Conservation (phyloP, 2,329 filamentous ascomycete genomes). For the Cryphonectria carpinicola region DNA sequence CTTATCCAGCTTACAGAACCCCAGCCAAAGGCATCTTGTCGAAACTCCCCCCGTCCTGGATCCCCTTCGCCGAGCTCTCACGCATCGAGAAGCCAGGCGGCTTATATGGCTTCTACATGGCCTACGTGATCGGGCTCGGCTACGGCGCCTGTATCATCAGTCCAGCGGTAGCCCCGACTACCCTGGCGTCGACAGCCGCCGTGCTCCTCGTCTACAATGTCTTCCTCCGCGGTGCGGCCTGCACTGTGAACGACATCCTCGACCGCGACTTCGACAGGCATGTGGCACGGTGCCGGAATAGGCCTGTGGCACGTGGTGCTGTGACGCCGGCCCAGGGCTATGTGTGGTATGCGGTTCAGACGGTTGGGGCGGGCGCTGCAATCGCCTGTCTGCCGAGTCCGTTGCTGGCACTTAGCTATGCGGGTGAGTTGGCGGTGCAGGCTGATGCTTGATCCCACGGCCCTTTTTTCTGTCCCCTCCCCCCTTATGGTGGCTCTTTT, state of each 20-base stretch:
- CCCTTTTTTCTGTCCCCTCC: neutral
- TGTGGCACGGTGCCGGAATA: conserved; percentile 50
- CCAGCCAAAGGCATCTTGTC: neutral
- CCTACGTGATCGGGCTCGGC: conserved; percentile 31
- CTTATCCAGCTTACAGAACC: neutral
- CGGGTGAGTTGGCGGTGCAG: conserved; percentile 29
- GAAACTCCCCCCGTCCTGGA: conserved; percentile 25
- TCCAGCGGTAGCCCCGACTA: conserved; percentile 2
- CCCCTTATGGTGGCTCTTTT: neutral
- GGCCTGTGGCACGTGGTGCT: conserved; percentile 54
- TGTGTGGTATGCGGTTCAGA: conserved; percentile 48
- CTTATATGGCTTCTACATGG: conserved; percentile 33
- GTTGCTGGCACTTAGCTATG: conserved; percentile 47
- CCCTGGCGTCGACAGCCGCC: conserved; percentile 17
- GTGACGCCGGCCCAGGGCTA: conserved; percentile 37
- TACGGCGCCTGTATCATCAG: conserved; percentile 30
- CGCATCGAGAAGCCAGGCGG: conserved; percentile 33
- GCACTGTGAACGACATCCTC: conserved; percentile 55
- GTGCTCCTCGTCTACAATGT: conserved; percentile 34
- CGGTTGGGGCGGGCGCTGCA: conserved; percentile 36
- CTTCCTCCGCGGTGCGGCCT: conserved; percentile 52
- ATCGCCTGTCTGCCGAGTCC: conserved; percentile 46
- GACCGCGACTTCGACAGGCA: conserved; percentile 53
- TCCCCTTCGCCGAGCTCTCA: conserved; percentile 32
- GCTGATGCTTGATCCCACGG: neutral